phyloP scores from a whole-genome alignment of 2,329 filamentous ascomycete species.

The Neonectria ditissima region DNA sequence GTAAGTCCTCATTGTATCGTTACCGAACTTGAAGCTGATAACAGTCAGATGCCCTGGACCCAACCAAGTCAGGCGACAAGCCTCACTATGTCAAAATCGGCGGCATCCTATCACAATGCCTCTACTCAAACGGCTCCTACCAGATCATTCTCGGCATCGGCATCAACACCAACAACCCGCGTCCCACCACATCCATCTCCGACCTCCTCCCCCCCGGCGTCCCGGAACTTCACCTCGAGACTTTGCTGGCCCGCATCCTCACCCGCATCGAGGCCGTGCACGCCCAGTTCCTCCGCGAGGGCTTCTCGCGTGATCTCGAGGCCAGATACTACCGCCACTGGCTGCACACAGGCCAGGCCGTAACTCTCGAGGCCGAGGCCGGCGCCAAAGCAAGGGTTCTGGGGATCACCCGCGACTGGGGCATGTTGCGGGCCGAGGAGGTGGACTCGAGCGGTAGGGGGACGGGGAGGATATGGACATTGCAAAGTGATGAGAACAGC shows the following conservation, averaged over 20 bases:
- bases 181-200: slow-evolving; percentile 88
- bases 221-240: slow-evolving; percentile 77
- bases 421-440: slow-evolving; percentile 87
- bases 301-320: slow-evolving; percentile 81
- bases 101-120: slow-evolving; percentile 91
- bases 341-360: slow-evolving; percentile 81
- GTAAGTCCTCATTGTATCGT: slow-evolving; percentile 53
- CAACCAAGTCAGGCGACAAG: slow-evolving; percentile 59
- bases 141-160: slow-evolving; percentile 89
- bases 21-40: background rate
- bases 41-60: slow-evolving; percentile 72
- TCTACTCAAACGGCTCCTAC: slow-evolving; percentile 81
- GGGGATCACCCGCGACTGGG: slow-evolving; percentile 94
- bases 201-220: slow-evolving; percentile 70
- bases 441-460: slow-evolving; percentile 76
- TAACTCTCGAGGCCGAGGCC: slow-evolving; percentile 83
- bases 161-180: slow-evolving; percentile 84
- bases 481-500: slow-evolving; percentile 98
- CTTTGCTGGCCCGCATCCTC: slow-evolving; percentile 83
- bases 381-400: slow-evolving; percentile 80
- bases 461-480: slow-evolving; percentile 82
- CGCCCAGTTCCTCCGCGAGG: slow-evolving; percentile 76
- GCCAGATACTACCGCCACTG: slow-evolving; percentile 83
- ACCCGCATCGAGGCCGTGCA: slow-evolving; percentile 84
- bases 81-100: slow-evolving; percentile 85